Base-by-base conservation (phyloP, 495 filamentous ascomycete species). In the Cladorrhinum samala region DNA sequence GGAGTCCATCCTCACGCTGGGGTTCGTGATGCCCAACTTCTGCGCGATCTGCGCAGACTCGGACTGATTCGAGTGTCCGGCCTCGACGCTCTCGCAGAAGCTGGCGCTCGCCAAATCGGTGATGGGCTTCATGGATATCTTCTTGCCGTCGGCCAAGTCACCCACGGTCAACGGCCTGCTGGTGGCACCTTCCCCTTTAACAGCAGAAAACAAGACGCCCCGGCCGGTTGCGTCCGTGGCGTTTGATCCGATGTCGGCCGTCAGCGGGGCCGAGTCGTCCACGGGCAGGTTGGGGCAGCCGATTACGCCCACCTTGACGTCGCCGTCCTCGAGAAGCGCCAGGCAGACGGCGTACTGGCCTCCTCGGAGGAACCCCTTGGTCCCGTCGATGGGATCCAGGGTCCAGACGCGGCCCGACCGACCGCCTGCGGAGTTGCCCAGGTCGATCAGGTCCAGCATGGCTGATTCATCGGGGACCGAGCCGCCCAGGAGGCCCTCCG, bases 291-390 rank as follows among this genome's bases (percentile, higher is more conserved):
- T 98, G 9, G 93, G 93, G 68, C 91, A 96, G 54, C 87, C 94
- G 36, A 99, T 78, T 46, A 92, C 94, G 47, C 92, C 93, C 48
- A 94, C 89, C 65, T 92, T 91, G 55, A 96, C 89, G 45, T 94
- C 84, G n/a, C 92, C 93, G 57, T 96, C 89, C 24, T 89, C 88
- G 61, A 99, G 86, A 61, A 99, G 71, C 27, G 80, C 93, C 1
- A 99, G 79, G 67, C 91, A 95, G 24, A 99, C 89, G 19, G 93
- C 93, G 65, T 99, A 99, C 72, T 99, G 93, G 16, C 89, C 93
- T n/a, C 94, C 94, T 45, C 93, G 79, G 47, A 99, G 76, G 72
- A 99, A 99, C 21, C 93, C 93, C 69, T 94, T 93, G 50, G 93
- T 99, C 42, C 93, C 93, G 68, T 99, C 93, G 53, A 99, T 95